These are phyloP conservation scores for Holtermannia corniformis DNA, from an alignment of 768 basidiomycete genomes.

Conservation along the genomic window DNA sequence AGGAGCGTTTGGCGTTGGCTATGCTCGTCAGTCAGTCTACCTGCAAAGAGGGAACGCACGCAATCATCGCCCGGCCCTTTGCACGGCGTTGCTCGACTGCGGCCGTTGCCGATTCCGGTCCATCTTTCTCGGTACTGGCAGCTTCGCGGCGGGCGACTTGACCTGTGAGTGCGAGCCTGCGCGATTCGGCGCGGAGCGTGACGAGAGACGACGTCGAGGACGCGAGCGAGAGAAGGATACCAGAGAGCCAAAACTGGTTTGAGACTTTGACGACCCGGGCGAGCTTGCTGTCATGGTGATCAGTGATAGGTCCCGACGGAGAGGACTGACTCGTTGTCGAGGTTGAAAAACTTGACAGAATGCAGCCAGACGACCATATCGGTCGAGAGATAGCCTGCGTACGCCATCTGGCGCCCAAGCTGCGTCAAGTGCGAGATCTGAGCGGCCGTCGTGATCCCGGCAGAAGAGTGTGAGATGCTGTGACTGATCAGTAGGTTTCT, in stretches of 20 bases:
- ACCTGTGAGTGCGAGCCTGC: conserved; percentile 21
- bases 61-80: conserved; percentile 51
- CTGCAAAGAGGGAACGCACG: conserved; percentile 14
- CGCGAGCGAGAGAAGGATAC: conserved; percentile 68
- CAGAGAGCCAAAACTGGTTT: conserved; percentile 79
- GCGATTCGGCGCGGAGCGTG: conserved; percentile 32
- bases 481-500: too few relatives aligned
- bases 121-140: conserved; percentile 12
- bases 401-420: conserved; percentile 72
- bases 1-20: conserved; percentile 56
- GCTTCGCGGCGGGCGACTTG: conserved; percentile 25
- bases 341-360: conserved; percentile 30
- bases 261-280: conserved; percentile 56
- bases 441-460: conserved; percentile 12
- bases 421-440: conserved; percentile 62
- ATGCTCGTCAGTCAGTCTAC: not conserved
- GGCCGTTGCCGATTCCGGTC: conserved; percentile 37
- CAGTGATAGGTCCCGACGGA: conserved; percentile 56
- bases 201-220: conserved; percentile 38
- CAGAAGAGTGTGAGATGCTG: too few relatives aligned
- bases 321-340: conserved; percentile 28
- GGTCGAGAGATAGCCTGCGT: conserved; percentile 75
- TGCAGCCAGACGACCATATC: conserved; percentile 81
- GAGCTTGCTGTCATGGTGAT: conserved; percentile 54
- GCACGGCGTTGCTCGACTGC: conserved; percentile 59